Evolutionary conservation across 768 basidiomycete genomes (phyloP).

Genomic region (Dictyophora rubrovolvata): DNA sequence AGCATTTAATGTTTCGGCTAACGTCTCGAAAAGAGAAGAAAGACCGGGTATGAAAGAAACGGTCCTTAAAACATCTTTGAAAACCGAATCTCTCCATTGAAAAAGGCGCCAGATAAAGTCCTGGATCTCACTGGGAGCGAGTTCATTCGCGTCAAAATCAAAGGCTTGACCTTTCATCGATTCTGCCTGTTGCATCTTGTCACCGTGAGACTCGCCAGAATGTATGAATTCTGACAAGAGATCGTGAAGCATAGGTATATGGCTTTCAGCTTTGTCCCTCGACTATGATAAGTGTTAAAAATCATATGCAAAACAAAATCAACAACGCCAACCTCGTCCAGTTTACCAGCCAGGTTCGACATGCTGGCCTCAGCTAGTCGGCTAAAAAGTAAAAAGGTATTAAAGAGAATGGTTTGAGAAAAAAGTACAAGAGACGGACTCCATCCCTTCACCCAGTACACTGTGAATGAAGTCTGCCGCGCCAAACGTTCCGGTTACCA

Average conservation of each 20-base stretch:
- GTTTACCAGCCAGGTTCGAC: conserved; percentile 44
- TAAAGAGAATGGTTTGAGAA: neutral
- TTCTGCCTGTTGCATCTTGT: conserved; percentile 45
- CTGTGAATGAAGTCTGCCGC: conserved; percentile 58
- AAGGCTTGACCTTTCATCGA: conserved; percentile 49
- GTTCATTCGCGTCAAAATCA: conserved; percentile 48
- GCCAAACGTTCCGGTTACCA: conserved; percentile 64
- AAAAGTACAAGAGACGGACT: conserved; percentile 27
- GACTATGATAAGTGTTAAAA: conserved; percentile 9
- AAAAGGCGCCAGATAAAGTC: conserved; percentile 43
- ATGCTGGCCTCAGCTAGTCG: conserved; percentile 52
- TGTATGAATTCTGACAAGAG: conserved; percentile 42
- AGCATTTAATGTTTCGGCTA: conserved; percentile 56
- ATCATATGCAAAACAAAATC: neutral
- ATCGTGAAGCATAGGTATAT: conserved; percentile 29
- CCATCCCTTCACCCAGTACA: conserved; percentile 53
- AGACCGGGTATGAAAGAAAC: conserved; percentile 63
- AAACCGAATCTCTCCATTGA: conserved; percentile 54
- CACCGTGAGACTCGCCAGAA: conserved; percentile 30
- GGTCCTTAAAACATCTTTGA: conserved; percentile 39
- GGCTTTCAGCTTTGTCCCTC: conserved; percentile 24
- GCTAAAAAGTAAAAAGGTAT: conserved; percentile 21
- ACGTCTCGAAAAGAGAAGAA: conserved; percentile 42
- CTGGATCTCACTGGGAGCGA: conserved; percentile 58
- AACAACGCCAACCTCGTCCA: conserved; percentile 26